Conservation (phyloP, 208 protist genomes). For the Leishmania tarentolae region DNA sequence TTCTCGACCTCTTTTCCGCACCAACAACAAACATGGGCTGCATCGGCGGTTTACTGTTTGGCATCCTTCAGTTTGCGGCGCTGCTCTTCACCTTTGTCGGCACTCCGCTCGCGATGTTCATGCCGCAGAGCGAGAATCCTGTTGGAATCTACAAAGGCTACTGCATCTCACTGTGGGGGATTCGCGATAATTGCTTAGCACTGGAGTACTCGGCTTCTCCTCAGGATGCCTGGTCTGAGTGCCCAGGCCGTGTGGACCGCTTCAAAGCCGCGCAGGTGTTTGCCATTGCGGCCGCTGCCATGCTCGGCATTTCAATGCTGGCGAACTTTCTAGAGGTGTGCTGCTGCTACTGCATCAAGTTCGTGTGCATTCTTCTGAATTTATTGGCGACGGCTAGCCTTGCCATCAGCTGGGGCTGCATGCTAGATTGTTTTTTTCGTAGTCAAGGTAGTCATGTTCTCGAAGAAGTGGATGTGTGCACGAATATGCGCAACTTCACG, state of each 20-base stretch:
- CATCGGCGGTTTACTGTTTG: conserved; percentile 29
- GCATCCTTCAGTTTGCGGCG: conserved; percentile 34
- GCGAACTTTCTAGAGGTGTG: conserved; percentile 25
- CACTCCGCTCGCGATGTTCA: conserved; percentile 26
- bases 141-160: conserved; percentile 11
- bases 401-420: conserved; percentile 45
- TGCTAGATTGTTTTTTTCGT: conserved; percentile 36
- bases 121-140: conserved; percentile 12
- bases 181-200: conserved; percentile 37
- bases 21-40: conserved; percentile 30
- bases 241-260: conserved; percentile 19
- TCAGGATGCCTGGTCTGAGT: conserved; percentile 25
- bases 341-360: conserved; percentile 46
- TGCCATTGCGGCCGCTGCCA: conserved; percentile 32
- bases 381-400: conserved; percentile 17
- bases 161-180: conserved; percentile 60
- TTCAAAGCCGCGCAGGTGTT: conserved; percentile 47
- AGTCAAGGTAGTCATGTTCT: conserved; percentile 15
- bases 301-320: conserved; percentile 26
- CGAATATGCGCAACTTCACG: conserved; percentile 22
- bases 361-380: conserved; percentile 35
- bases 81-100: conserved; percentile 29
- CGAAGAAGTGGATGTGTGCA: conserved; percentile 7
- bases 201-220: conserved; percentile 23
- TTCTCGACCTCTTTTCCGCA: neutral